Percentiles rank a stretch among this genome's conserved stretches.
Evolutionary conservation across 169 alveolate species (phyloP).

Genomic region (Eimeria acervulina): DNA sequence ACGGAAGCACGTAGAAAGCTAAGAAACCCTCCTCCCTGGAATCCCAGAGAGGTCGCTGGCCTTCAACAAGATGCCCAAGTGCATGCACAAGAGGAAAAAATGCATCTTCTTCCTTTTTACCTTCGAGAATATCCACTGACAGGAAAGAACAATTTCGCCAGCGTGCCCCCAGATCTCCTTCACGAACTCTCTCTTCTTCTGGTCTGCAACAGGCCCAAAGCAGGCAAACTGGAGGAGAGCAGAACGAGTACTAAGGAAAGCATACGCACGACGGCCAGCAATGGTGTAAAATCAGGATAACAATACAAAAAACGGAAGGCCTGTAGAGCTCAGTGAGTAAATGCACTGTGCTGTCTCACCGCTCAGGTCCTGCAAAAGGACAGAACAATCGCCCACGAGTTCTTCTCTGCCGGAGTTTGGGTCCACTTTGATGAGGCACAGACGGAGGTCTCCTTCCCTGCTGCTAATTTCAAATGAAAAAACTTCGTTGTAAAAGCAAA

Average conservation of each 20-base stretch:
- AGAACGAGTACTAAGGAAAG: not conserved
- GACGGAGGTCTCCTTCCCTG: constrained; percentile 70
- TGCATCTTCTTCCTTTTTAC: not conserved
- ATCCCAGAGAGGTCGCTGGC: too few relatives aligned
- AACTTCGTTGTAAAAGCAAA: constrained; percentile 68
- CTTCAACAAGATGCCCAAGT: too few relatives aligned
- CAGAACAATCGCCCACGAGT: constrained; percentile 77
- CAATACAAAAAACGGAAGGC: too few relatives aligned
- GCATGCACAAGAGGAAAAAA: too few relatives aligned
- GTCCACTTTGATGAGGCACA: constrained; percentile 69
- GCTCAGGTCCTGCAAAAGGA: constrained; percentile 51
- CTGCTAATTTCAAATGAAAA: constrained; percentile 63
- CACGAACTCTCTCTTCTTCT: constrained; percentile 68
- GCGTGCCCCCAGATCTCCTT: constrained; percentile 81
- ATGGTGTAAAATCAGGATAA: too few relatives aligned
- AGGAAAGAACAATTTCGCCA: constrained; percentile 74
- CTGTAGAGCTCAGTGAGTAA: too few relatives aligned
- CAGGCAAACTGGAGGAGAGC: not conserved
- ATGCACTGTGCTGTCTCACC: not conserved
- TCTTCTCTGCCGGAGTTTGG: constrained; percentile 72
- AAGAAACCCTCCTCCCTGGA: too few relatives aligned
- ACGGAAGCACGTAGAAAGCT: too few relatives aligned
- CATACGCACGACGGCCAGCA: not conserved
- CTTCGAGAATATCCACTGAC: constrained; percentile 79
- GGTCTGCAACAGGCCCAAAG: constrained; percentile 12